Base-by-base conservation (phyloP, 768 basidiomycete genomes). In the Gyrodon lividus region DNA sequence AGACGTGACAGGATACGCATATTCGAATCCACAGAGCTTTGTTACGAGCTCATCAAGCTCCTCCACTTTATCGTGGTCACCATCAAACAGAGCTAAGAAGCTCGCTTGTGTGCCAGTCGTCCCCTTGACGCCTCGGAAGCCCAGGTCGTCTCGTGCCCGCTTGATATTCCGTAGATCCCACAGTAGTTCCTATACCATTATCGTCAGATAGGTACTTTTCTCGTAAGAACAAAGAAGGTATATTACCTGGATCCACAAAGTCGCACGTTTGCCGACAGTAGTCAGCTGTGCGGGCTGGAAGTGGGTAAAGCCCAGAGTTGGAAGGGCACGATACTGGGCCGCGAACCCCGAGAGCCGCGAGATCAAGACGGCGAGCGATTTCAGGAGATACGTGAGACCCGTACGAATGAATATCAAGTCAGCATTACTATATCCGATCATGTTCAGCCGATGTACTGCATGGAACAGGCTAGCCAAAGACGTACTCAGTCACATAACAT, bases 201-300 rank as follows among this genome's bases (percentile, higher is more conserved):
- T 34, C 22, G 46, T 50, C 35, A 52, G 41, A 16, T 47, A 20
- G 35, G 34, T 5, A 31, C 22, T 39, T 35, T 33, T 46, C 26
- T 30, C 50, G 2, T n/a, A 44, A 46, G 34, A 28, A 35, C 44
- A 26, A 43, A 40, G 44, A 43, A 31, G 46, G 39, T 20, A 62
- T 69, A 35, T 37, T 40, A 86, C 88, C 77, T 99, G 96, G 34
- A 98, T 84, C 97, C 97, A 99, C 23, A 98, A 74, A 0, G 94
- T 97, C 0, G 94, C 86, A 6, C 97, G 83, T 74, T 99, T 99
- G 6, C 97, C 97, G 24, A 99, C 96, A 2, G 97, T 99, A 0
- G 96, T 98, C 52, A 98, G 77, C 73, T 99, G 97, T 6, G 97
- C 97, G 4, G 97, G 95, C 70, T 99, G 97, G 77, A 94, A 99